phyloP scores from a whole-genome alignment of 2,329 filamentous ascomycete species.

The Ceratocystis smalleyi region DNA sequence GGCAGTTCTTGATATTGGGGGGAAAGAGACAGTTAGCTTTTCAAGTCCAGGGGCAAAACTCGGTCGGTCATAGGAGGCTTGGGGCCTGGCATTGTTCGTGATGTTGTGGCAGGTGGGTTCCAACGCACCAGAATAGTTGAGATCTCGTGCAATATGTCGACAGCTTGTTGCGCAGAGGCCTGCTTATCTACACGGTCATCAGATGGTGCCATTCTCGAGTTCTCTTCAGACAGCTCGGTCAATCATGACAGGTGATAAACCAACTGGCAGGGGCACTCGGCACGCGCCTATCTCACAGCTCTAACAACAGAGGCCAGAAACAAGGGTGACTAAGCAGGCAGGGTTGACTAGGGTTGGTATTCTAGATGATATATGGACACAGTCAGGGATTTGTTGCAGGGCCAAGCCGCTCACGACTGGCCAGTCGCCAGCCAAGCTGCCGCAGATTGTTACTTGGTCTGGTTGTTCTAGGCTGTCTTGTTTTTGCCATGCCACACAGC shows the following conservation, averaged over 20 bases:
- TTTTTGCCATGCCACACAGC: background rate
- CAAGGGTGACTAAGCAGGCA: background rate
- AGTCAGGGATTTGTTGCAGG: background rate
- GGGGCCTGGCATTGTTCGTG: background rate
- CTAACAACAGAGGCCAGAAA: background rate
- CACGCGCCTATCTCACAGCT: background rate
- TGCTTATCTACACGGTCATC: slow-evolving; percentile 48
- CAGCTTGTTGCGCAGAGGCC: slow-evolving; percentile 62
- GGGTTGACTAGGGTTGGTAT: background rate
- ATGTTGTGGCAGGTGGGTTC: background rate
- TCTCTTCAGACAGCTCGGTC: background rate
- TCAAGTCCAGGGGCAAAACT: background rate
- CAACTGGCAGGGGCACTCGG: background rate
- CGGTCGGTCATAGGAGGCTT: background rate
- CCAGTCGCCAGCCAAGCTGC: background rate
- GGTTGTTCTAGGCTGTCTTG: background rate
- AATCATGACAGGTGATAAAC: background rate
- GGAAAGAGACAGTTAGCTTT: background rate
- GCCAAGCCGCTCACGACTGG: background rate
- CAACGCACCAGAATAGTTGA: slow-evolving; percentile 67
- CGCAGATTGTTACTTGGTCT: background rate
- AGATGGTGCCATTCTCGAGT: slow-evolving; percentile 25
- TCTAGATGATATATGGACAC: no score
- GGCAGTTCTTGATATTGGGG: slow-evolving; percentile 54
- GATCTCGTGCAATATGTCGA: slow-evolving; percentile 72